Evolutionary conservation across 2,329 filamentous ascomycete genomes (phyloP), one percentile per base, ranked within the genome.

Genomic region (Fusarium camptoceras): DNA sequence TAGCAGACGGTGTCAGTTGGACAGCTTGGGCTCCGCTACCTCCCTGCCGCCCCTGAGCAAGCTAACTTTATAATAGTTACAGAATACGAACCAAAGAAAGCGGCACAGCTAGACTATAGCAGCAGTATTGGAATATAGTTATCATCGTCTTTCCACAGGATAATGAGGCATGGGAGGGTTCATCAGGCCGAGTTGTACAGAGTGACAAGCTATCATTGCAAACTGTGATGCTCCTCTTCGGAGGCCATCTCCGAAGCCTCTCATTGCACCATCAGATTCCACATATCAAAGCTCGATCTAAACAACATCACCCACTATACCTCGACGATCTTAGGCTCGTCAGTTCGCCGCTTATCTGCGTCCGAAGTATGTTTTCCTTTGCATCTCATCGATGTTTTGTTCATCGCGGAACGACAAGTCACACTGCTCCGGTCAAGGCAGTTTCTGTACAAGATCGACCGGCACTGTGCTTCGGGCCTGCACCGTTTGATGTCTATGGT

Each of bases 291-390:
- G 7, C 12, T 25, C 22, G 6, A 15, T 6, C 28, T 15, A 0
- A 11, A 22, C 14, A 30, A 30, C n/a, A 3, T 4, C 8, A 47
- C 20, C 4, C 0, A 6, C 6, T 2, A 12, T 8, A n/a, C 8
- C 18, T 14, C 8, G 5, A 16, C 5, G 25, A 47, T 30, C n/a
- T 6, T 5, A 18, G 18, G 12, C 0, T 14, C 8, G 6, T 30
- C 12, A 30, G 8, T 20, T 48, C 12, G 28, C 5, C 11, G n/a
- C 39, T 5, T 22, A 20, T 12, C 3, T 30, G 28, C 30, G 30
- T 31, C 7, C 30, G 30, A 4, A 5, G 30, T 31, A 16, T 5
- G 30, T 5, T 31, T 5, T 16, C 15, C 39, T 9, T 20, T 22
- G 7, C 39, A 20, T 42, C 20, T 14, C 39, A 8, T 42, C 7